These are phyloP conservation scores for Nannochloropsis salina DNA, from an alignment of 108 stramenopile genomes.

Conservation along the genomic window DNA sequence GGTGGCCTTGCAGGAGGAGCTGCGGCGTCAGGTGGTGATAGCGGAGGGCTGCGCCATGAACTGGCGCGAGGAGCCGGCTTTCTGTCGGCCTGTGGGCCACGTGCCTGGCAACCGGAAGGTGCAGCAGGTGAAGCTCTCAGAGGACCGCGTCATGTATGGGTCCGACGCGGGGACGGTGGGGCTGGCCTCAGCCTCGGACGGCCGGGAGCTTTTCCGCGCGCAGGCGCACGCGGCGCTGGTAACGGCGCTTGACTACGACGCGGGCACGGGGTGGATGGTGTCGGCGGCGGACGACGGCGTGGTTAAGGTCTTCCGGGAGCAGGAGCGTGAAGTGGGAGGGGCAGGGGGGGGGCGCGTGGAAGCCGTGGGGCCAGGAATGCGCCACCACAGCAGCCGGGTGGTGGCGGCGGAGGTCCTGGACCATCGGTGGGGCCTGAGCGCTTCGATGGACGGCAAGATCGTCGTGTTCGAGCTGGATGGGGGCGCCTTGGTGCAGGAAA, in stretches of 20 bases:
- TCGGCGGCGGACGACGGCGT: not conserved
- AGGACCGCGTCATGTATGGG: not conserved
- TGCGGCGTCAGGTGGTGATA: not conserved
- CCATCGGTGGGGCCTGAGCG: not conserved
- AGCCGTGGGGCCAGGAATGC: not conserved
- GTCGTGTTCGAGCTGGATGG: not conserved
- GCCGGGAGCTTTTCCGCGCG: not conserved
- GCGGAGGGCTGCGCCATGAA: not conserved
- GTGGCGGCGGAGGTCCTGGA: not conserved
- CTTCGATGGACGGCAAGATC: conserved; percentile 7
- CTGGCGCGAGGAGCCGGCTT: conserved; percentile 10
- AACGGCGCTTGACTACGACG: not conserved
- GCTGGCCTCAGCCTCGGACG: not conserved
- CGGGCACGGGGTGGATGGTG: not conserved
- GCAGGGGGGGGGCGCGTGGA: not conserved
- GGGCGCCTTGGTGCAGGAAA: not conserved
- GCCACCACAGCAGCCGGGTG: not conserved
- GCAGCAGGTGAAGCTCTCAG: not conserved
- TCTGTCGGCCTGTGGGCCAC: not conserved
- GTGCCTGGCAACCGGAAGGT: not conserved
- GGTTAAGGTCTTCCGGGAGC: not conserved
- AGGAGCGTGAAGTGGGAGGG: not conserved
- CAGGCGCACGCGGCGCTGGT: not conserved
- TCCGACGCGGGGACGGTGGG: not conserved
- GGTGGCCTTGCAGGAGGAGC: not conserved